Conservation (phyloP, 257 asterid genomes). For the Solanum tacnaense region DNA sequence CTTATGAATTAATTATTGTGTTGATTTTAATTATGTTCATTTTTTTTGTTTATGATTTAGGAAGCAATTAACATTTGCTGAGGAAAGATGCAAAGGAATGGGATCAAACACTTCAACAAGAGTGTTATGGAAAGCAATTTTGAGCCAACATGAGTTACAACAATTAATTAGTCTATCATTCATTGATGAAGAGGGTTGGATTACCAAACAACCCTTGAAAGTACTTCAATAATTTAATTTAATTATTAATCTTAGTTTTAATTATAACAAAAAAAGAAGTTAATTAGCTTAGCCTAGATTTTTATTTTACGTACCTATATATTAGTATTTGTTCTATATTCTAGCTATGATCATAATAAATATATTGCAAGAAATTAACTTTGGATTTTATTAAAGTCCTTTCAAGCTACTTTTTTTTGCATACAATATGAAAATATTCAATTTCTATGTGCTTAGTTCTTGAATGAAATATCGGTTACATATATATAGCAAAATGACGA, state of each 20-base stretch:
- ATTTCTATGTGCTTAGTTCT: too few species aligned
- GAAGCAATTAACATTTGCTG: conserved; percentile 44
- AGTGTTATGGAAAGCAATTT: conserved; percentile 42
- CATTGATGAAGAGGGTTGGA: conserved; percentile 64
- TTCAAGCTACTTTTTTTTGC: too few species aligned
- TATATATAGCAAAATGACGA: neutral
- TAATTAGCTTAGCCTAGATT: neutral
- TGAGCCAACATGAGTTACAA: conserved; percentile 11
- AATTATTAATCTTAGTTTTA: neutral
- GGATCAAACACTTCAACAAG: conserved; percentile 42
- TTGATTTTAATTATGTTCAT: neutral
- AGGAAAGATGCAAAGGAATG: conserved; percentile 35
- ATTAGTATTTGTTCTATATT: neutral
- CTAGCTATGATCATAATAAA: neutral
- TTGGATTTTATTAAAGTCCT: too few species aligned
- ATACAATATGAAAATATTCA: too few species aligned
- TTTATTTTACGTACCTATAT: neutral
- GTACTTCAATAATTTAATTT: neutral
- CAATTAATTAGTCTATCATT: conserved; percentile 26
- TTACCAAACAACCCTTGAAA: conserved; percentile 10
- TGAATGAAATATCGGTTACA: neutral
- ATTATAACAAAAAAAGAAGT: neutral
- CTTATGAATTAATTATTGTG: neutral
- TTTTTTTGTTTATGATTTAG: conserved; percentile 6
- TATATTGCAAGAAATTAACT: too few species aligned